These are phyloP conservation scores for Melaleuca quinquenervia DNA, from an alignment of 345 rosid species.

Conservation along the genomic window DNA sequence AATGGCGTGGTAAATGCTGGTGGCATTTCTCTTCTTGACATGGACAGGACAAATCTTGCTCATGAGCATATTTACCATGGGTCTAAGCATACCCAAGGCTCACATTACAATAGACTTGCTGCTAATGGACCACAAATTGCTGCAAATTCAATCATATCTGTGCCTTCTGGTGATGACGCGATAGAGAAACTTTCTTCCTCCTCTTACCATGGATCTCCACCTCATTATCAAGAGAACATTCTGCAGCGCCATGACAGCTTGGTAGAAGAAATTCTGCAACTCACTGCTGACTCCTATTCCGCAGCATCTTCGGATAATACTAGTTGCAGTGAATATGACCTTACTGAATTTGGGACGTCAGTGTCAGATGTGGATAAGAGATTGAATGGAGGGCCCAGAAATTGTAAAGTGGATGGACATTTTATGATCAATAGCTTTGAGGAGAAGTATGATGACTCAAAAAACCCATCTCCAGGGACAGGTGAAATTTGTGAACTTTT, in stretches of 20 bases:
- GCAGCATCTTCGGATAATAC: slow-evolving; percentile 75
- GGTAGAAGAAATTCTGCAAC: slow-evolving; percentile 91
- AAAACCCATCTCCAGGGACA: slow-evolving; percentile 9
- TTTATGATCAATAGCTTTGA: slow-evolving; percentile 1
- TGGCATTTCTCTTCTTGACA: slow-evolving; percentile 13
- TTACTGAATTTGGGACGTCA: slow-evolving; percentile 28
- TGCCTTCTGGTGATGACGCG: slow-evolving; percentile 31
- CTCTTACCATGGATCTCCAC: slow-evolving; percentile 57
- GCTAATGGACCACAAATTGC: slow-evolving; percentile 12
- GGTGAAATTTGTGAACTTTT: slow-evolving; percentile 23
- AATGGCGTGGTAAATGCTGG: slow-evolving; percentile 9
- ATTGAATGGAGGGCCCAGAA: slow-evolving; percentile 14
- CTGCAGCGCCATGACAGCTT: slow-evolving; percentile 74
- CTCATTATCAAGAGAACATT: slow-evolving; percentile 79
- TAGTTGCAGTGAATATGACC: slow-evolving; percentile 70
- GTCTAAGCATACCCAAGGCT: slow-evolving; percentile 8
- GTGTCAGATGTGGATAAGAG: slow-evolving; percentile 24
- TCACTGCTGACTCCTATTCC: slow-evolving; percentile 82
- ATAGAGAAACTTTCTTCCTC: slow-evolving; percentile 36
- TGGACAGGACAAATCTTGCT: slow-evolving; percentile 19
- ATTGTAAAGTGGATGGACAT: slow-evolving; percentile 7
- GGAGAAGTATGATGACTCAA: slow-evolving; percentile 8
- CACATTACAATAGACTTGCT: slow-evolving; percentile 8
- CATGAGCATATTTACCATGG: slow-evolving; percentile 14
- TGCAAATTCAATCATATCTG: slow-evolving; percentile 27